These are phyloP conservation scores for Cephalotrichum gorgonifer DNA, from an alignment of 2,329 filamentous ascomycete species.

Conservation along the genomic window DNA sequence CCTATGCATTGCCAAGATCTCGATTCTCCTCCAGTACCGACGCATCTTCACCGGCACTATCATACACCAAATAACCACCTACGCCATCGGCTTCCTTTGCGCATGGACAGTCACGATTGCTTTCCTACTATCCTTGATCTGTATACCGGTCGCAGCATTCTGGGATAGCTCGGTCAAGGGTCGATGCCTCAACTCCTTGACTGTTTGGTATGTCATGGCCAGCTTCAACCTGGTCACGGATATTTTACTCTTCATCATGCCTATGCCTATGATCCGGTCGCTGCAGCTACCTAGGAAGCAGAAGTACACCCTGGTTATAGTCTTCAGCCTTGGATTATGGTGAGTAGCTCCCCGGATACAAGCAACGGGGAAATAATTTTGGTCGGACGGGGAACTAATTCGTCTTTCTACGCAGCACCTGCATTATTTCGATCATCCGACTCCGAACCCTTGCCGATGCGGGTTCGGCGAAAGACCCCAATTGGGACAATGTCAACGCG, in stretches of 20 bases:
- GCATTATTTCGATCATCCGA: constrained; percentile 17
- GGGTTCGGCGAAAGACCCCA: constrained; percentile 11
- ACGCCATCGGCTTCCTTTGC: constrained; percentile 15
- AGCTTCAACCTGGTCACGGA: constrained; percentile 16
- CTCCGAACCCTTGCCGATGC: constrained; percentile 17
- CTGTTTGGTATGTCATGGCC: constrained; percentile 18
- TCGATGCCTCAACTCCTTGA: constrained; percentile 16
- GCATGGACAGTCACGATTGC: constrained; percentile 17
- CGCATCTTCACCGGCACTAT: constrained; percentile 21
- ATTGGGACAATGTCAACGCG: constrained; percentile 19
- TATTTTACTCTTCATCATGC: constrained; percentile 15
- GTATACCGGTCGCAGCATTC: constrained; percentile 16
- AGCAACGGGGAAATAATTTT: no score
- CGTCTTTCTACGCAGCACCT: constrained; percentile 11
- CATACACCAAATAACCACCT: constrained; percentile 14
- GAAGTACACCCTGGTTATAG: constrained; percentile 11
- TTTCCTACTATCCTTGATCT: constrained; percentile 17
- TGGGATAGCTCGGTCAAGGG: constrained; percentile 12
- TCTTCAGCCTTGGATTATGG: constrained; percentile 18
- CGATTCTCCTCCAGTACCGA: constrained; percentile 27
- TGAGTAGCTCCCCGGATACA: no score
- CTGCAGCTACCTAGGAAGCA: constrained; percentile 13
- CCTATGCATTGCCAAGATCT: constrained; percentile 22
- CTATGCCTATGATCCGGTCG: constrained; percentile 14
- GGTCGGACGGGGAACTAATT: neutral